Percentiles rank a stretch among this genome's conserved stretches.
These are phyloP conservation scores for Eutypa lata DNA, from an alignment of 2,329 filamentous ascomycete species.

Conservation along the genomic window DNA sequence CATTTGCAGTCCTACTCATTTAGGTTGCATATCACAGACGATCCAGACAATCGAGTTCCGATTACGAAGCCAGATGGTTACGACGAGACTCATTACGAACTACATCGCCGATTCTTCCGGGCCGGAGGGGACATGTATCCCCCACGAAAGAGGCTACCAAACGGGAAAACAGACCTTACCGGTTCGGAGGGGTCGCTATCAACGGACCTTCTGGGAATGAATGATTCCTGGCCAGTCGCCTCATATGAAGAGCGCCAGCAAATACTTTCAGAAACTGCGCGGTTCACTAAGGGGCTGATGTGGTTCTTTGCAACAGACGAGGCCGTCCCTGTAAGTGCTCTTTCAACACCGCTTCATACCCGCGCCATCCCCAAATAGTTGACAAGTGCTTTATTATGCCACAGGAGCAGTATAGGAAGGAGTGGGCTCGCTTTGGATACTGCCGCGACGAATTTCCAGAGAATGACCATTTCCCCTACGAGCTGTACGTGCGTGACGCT, in stretches of 20 bases:
- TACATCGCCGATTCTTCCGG: constrained; percentile 8
- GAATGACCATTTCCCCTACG: constrained; percentile 22
- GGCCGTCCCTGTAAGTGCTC: constrained; percentile 3
- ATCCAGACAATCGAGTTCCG: constrained; percentile 8
- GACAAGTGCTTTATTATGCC: not conserved
- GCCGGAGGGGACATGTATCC: constrained; percentile 9
- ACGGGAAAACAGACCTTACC: constrained; percentile 13
- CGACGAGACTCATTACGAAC: constrained; percentile 13
- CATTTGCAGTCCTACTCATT: constrained; percentile 19
- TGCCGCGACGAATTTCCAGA: constrained; percentile 23
- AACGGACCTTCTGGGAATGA: constrained; percentile 19
- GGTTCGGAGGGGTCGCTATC: constrained; percentile 15
- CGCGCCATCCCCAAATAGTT: too few species aligned
- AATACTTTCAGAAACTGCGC: constrained; percentile 8
- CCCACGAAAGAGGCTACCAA: constrained; percentile 9
- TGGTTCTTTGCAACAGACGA: constrained; percentile 17
- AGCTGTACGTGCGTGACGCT: constrained; percentile 26
- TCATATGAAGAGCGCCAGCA: constrained; percentile 7
- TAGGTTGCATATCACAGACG: constrained; percentile 16
- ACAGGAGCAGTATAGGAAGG: constrained; percentile 9
- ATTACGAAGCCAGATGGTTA: constrained; percentile 16
- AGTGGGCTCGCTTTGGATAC: constrained; percentile 20
- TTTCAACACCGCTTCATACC: too few species aligned
- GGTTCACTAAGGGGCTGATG: constrained; percentile 14
- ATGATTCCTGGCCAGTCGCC: constrained; percentile 11